These are phyloP conservation scores for Camellia lanceoleosa DNA, from an alignment of 148 eudicot species.

Conservation along the genomic window DNA sequence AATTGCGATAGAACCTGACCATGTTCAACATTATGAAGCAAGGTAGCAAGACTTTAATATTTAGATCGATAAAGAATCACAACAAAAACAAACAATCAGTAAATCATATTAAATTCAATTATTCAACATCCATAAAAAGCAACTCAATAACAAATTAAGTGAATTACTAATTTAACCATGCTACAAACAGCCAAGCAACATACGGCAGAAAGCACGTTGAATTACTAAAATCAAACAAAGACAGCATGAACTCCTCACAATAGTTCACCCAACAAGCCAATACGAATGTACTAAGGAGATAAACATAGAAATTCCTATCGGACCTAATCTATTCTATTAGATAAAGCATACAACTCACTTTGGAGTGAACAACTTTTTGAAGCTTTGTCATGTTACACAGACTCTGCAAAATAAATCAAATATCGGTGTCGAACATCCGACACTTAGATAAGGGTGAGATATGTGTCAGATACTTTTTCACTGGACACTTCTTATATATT, in stretches of 20 bases:
- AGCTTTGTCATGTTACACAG: too few relatives aligned
- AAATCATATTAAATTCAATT: background rate
- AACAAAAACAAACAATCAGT: background rate
- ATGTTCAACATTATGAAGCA: background rate
- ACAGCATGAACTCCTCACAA: background rate
- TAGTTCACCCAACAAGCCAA: constrained; percentile 1
- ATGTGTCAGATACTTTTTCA: too few relatives aligned
- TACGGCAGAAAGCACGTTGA: background rate
- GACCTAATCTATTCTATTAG: background rate
- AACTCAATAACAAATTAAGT: background rate
- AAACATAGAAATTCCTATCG: background rate
- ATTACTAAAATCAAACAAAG: background rate
- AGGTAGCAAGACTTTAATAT: background rate
- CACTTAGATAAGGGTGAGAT: too few relatives aligned
- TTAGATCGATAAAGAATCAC: background rate
- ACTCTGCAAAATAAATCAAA: too few relatives aligned
- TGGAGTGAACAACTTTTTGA: too few relatives aligned
- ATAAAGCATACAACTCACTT: too few relatives aligned
- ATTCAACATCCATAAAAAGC: background rate
- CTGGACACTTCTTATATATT: too few relatives aligned
- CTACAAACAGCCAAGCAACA: background rate
- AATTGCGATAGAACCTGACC: background rate
- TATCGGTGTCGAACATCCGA: too few relatives aligned
- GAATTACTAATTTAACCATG: background rate
- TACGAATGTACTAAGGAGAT: background rate